These are phyloP conservation scores for Calonectria pseudoturangicola DNA, from an alignment of 2,329 filamentous ascomycete genomes.

Conservation along the genomic window DNA sequence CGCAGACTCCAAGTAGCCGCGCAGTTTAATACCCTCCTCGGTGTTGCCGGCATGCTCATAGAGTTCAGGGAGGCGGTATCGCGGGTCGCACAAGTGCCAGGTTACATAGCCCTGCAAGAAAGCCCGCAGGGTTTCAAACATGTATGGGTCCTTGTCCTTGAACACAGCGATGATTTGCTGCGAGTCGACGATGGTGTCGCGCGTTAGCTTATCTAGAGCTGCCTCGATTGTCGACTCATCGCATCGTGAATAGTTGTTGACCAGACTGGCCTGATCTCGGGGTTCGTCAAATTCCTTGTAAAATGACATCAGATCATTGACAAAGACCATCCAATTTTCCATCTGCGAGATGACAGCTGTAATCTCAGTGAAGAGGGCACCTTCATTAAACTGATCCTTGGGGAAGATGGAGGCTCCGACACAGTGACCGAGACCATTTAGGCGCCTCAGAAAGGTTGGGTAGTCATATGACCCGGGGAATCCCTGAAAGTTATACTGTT, in stretches of 20 bases:
- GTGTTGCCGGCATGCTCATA: background rate
- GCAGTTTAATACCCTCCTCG: background rate
- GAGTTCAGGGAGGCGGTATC: background rate
- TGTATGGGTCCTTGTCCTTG: conserved; percentile 10
- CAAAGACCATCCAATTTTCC: conserved; percentile 15
- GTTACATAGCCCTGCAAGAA: background rate
- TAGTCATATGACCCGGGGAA: conserved; percentile 2
- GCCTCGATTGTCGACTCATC: background rate
- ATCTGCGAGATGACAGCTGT: conserved; percentile 5
- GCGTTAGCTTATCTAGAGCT: background rate
- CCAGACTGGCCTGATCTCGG: conserved; percentile 4
- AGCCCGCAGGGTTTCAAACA: background rate
- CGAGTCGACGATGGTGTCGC: conserved; percentile 2
- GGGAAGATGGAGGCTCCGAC: conserved; percentile 15
- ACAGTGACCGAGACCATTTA: background rate
- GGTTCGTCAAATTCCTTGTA: conserved; percentile 23
- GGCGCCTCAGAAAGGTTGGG: background rate
- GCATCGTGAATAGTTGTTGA: conserved; percentile 5
- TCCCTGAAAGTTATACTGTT: conserved; percentile 14
- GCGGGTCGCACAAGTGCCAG: conserved; percentile 12
- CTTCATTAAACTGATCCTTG: conserved; percentile 10
- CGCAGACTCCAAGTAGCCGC: background rate
- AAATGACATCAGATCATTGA: conserved; percentile 13
- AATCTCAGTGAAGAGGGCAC: conserved; percentile 14
- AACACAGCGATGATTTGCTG: conserved; percentile 2